Conservation (phyloP, 2,329 filamentous ascomycete species). For the Sclerotinia borealis region DNA sequence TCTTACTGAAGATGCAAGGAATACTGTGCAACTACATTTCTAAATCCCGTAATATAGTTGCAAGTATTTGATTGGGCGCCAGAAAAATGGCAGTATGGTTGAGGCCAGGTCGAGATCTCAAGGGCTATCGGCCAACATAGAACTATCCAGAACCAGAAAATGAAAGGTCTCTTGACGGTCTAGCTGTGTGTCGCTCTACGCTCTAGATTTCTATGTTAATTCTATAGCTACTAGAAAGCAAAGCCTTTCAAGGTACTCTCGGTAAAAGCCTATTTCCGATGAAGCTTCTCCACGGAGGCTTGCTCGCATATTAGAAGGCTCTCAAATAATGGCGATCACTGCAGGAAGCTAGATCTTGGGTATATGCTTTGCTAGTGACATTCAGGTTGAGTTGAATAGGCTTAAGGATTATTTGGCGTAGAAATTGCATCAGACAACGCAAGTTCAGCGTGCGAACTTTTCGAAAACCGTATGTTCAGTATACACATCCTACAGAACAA, state of each 20-base stretch:
- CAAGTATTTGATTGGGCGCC: not conserved
- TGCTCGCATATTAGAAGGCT: not conserved
- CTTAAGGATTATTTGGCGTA: not conserved
- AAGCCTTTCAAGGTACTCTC: not conserved
- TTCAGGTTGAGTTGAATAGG: not conserved
- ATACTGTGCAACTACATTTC: not conserved
- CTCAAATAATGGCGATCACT: not conserved
- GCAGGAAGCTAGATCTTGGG: too few relatives aligned
- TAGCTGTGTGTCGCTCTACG: not conserved
- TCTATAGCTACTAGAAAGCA: not conserved
- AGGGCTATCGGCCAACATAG: not conserved
- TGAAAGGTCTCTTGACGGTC: not conserved
- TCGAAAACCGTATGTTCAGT: not conserved
- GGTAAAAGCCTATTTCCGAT: too few relatives aligned
- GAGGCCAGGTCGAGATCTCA: not conserved
- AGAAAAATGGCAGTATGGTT: not conserved
- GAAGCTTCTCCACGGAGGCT: not conserved
- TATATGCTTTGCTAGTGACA: not conserved
- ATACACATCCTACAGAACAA: not conserved
- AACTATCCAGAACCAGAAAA: not conserved
- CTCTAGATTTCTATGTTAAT: not conserved
- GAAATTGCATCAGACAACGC: not conserved
- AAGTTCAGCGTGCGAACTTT: not conserved
- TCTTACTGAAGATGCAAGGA: not conserved
- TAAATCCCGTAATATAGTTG: not conserved